Percentiles rank a stretch among this genome's conserved stretches.
Evolutionary conservation across 257 asterid genomes (phyloP).

Genomic region (Echites panduratus): DNA sequence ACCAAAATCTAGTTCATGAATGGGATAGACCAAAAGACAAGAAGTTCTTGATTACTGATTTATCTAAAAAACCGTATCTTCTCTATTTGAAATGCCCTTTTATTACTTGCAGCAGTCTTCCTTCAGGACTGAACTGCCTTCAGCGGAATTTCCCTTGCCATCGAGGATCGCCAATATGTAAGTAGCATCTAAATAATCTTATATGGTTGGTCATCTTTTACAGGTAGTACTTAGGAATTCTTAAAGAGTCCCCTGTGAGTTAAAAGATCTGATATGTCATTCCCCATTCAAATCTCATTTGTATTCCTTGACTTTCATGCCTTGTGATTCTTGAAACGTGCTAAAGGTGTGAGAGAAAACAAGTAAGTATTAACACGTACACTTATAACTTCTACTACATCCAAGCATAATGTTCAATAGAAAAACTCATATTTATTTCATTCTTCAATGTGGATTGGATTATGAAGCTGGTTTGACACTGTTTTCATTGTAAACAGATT

Average conservation of each 20-base stretch:
- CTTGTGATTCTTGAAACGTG: neutral
- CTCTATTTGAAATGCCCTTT: neutral
- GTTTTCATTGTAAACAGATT: slow-evolving; percentile 40
- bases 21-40: neutral
- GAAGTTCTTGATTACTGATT: neutral
- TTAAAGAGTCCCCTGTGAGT: slow-evolving; percentile 13
- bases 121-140: slow-evolving; percentile 61
- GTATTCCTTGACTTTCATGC: neutral
- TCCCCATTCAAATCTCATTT: neutral
- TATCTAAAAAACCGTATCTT: slow-evolving; percentile 7
- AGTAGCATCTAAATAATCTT: slow-evolving; percentile 16
- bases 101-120: slow-evolving; percentile 33
- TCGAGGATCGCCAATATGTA: slow-evolving; percentile 52
- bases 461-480: neutral
- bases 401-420: too few species aligned
- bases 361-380: too few species aligned
- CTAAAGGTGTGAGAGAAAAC: neutral
- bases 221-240: neutral
- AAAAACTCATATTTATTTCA: too few species aligned
- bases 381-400: neutral
- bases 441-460: neutral
- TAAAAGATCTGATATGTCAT: neutral
- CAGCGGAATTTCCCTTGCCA: slow-evolving; percentile 63
- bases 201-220: slow-evolving; percentile 22
- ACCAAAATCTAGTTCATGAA: neutral